A percentile compares a stretch with the other conserved stretches of the same genome.
phyloP scores from a whole-genome alignment of 225 moss, liverwort and hornwort genomes.

The Physcomitrium patens region DNA sequence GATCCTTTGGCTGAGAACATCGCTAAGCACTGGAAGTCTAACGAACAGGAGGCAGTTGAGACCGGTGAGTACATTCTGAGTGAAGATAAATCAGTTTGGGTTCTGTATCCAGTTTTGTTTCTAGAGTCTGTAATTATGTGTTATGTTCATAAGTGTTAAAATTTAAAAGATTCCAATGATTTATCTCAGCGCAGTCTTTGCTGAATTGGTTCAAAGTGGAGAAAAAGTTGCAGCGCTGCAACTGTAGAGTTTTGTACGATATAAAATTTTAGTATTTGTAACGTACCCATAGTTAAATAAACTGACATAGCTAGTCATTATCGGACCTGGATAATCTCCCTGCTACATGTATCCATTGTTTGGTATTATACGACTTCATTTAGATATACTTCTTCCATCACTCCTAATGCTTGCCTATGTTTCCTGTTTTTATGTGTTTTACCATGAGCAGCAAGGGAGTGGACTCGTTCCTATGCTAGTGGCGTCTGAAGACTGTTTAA shows the following conservation, averaged over 20 bases:
- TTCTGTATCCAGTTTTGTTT: too few species aligned
- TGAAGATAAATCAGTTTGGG: too few species aligned
- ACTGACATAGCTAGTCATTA: neutral
- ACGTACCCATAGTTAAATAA: neutral
- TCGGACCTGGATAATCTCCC: neutral
- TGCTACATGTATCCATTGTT: neutral
- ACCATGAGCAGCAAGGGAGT: slow-evolving; percentile 28
- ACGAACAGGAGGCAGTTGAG: slow-evolving; percentile 90
- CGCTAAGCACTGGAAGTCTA: slow-evolving; percentile 97
- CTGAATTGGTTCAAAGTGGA: slow-evolving; percentile 1
- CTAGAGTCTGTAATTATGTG: too few species aligned
- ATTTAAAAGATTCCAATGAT: neutral
- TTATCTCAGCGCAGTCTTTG: neutral
- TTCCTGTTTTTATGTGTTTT: neutral
- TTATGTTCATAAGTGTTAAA: too few species aligned
- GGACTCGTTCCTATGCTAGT: slow-evolving; percentile 32
- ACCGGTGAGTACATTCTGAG: slow-evolving; percentile 58
- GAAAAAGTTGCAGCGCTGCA: neutral
- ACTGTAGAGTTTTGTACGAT: too few species aligned
- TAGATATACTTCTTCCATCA: too few species aligned
- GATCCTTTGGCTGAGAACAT: slow-evolving; percentile 97
- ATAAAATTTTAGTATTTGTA: too few species aligned
- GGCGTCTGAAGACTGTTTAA: slow-evolving; percentile 10
- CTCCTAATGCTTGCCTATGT: neutral
- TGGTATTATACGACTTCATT: neutral